Base-by-base conservation (phyloP, 352 stramenopile species). In the Globisporangium emineosum region DNA sequence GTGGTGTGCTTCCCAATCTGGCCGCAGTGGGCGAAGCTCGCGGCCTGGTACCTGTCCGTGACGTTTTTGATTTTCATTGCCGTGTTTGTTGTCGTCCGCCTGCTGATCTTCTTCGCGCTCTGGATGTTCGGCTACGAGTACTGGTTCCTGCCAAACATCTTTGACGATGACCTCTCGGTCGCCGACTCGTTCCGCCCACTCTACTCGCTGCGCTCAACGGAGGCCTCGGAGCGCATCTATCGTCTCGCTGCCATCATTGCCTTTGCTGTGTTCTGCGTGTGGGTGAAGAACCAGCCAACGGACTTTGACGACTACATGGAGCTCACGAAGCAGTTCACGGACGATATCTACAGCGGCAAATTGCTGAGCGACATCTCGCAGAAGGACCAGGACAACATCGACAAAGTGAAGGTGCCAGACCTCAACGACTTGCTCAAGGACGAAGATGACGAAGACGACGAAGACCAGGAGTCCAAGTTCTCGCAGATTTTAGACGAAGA, bases 241-340 rank as follows among this genome's bases (percentile, higher is more conserved):
- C 93, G 97, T 56, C 68, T 98, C 27, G 81, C 92, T 32, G 90
- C 97, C 40, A 86, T 97, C 50, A 69, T 98, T 25, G 84, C 88
- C 15, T 98, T 99, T 62, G 88, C 94, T 15, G 96, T 81, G 5
- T 99, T 99, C 68, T 98, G 94, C 67, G 95, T 98, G 17, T 99
- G 97, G 97, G 96, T 98, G 50, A 97, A 98, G 64, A 98, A 98
- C 64, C 97, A 99, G 77, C 97, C 97, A 12, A 99, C 97, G 12
- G 97, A 99, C 75, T 99, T 99, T 81, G 97, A 99, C 88, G 96
- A 97, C 5, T 99, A 99, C 84, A 98, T 99, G 72, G 81, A 94
- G 69, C 90, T 97, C 32, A 98, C 98, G 68, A 98, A 98, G 72
- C 97, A 99, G 77, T 99, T 99, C 72, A 97, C 98, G 61, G 96